phyloP scores from a whole-genome alignment of 2,329 filamentous ascomycete species.

The Penicillium glabrum region DNA sequence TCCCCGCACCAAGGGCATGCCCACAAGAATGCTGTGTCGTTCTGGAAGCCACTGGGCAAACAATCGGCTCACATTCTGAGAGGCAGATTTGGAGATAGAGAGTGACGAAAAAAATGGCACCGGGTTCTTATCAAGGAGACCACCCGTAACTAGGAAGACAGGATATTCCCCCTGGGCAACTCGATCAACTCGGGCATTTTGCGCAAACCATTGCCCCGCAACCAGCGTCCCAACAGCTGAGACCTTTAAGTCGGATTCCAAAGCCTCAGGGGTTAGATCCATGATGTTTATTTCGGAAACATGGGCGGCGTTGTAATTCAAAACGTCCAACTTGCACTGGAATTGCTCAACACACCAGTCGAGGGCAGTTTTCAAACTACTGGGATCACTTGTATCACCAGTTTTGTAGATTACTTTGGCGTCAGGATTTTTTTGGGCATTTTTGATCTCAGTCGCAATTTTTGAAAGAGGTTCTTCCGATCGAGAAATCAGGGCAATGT shows the following conservation, averaged over 20 bases:
- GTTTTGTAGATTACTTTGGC: background rate
- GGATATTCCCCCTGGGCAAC: background rate
- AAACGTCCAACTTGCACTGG: background rate
- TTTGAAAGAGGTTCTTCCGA: background rate
- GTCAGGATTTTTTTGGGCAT: background rate
- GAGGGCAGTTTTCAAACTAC: background rate
- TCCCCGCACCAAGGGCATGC: background rate
- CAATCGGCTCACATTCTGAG: background rate
- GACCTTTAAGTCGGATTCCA: background rate
- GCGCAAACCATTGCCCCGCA: background rate
- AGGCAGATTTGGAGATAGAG: background rate
- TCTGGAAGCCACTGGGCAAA: background rate
- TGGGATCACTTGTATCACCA: background rate
- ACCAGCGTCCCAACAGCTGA: background rate
- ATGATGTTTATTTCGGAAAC: background rate
- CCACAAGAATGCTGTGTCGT: background rate
- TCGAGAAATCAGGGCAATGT: background rate
- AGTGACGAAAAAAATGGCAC: background rate
- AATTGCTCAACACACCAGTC: background rate
- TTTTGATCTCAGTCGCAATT: background rate
- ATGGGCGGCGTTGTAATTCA: background rate
- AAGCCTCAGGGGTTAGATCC: background rate
- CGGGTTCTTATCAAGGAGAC: background rate
- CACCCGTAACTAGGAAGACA: background rate
- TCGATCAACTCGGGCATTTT: background rate